Conservation (phyloP, 2,329 filamentous ascomycete species). For the Penicillium vulpinum region DNA sequence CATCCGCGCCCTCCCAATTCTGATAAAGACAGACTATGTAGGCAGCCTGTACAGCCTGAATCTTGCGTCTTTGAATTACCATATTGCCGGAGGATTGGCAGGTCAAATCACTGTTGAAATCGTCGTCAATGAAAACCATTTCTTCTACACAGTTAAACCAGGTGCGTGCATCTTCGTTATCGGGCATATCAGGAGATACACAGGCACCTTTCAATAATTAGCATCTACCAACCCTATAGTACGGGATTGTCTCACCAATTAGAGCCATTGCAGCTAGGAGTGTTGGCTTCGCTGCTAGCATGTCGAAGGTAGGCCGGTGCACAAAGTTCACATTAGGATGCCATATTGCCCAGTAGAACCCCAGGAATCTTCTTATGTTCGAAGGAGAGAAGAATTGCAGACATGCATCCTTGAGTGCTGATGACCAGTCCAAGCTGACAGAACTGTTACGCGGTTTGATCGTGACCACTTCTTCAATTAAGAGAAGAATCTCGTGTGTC, state of each 20-base stretch:
- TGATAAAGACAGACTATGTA: conserved; percentile 43
- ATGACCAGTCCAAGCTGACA: conserved; percentile 37
- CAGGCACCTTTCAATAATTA: conserved; percentile 15
- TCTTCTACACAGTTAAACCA: conserved; percentile 45
- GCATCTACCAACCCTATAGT: neutral
- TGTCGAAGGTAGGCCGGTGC: conserved; percentile 40
- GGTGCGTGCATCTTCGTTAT: conserved; percentile 33
- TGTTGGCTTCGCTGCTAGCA: conserved; percentile 28
- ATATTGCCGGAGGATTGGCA: conserved; percentile 13
- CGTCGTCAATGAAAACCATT: conserved; percentile 40
- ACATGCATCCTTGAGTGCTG: conserved; percentile 29
- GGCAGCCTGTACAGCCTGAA: conserved; percentile 41
- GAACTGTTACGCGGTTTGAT: conserved; percentile 38
- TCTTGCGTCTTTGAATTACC: conserved; percentile 21
- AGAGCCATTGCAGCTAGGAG: conserved; percentile 39
- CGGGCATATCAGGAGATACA: conserved; percentile 33
- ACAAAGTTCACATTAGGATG: conserved; percentile 40
- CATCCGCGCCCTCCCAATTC: conserved; percentile 42
- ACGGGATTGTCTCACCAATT: conserved; percentile 27
- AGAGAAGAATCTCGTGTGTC: conserved; percentile 38
- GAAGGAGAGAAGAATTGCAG: conserved; percentile 24
- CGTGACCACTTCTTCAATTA: conserved; percentile 37
- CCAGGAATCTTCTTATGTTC: conserved; percentile 34
- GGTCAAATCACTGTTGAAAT: conserved; percentile 34
- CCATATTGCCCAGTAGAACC: conserved; percentile 42